Evolutionary conservation across 2,329 filamentous ascomycete genomes (phyloP).

Genomic region (Fusarium torulosum): DNA sequence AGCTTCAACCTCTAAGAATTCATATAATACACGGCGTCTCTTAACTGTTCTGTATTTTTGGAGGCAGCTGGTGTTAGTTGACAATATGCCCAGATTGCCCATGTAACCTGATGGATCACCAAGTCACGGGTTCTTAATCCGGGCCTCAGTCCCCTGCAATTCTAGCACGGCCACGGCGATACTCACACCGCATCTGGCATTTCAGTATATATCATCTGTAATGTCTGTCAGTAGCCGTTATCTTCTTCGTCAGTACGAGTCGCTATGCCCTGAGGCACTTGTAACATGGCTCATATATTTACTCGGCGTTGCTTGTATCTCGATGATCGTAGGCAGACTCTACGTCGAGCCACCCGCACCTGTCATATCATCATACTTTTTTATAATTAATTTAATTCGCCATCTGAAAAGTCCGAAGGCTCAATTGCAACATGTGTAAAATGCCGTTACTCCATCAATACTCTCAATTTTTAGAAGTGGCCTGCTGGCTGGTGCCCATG

Average conservation of each 20-base stretch:
- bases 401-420: not conserved
- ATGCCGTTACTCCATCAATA: not conserved
- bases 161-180: slow-evolving; percentile 2
- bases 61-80: not conserved
- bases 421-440: not conserved
- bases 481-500: too few relatives aligned
- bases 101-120: slow-evolving; percentile 13
- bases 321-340: not conserved
- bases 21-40: not conserved
- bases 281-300: not conserved
- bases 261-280: not conserved
- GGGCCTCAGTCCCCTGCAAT: slow-evolving; percentile 17
- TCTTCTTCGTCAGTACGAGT: not conserved
- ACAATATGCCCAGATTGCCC: not conserved
- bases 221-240: too few relatives aligned
- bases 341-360: not conserved
- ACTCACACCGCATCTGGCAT: not conserved
- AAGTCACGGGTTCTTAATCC: slow-evolving; percentile 10
- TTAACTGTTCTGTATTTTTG: not conserved
- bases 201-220: not conserved
- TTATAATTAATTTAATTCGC: too few relatives aligned
- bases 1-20: too few relatives aligned
- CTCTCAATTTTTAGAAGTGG: not conserved
- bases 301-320: not conserved
- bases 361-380: not conserved